Base-by-base conservation (phyloP, 352 stramenopile species). In the Poterioochromonas sp. region DNA sequence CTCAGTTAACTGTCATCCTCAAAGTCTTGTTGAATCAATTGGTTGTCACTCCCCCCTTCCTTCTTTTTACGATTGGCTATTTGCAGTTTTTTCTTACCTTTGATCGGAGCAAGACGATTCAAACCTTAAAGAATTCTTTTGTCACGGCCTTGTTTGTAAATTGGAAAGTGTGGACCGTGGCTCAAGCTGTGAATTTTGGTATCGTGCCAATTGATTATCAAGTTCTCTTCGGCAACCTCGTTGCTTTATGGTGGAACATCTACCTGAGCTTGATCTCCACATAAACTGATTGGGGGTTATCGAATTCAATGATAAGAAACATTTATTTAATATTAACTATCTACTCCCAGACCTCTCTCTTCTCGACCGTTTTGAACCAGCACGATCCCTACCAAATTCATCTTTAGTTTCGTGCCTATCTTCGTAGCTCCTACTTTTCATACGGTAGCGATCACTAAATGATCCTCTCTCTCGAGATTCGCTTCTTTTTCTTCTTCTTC, bases 161-260 rank as follows among this genome's bases (percentile, higher is more conserved):
- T 69, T 84, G 80, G 80, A 54, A 70, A 12, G 80, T 83, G 34
- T 84, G 81, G 81, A 84, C 78, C 2, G 80, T 80, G 35, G 81
- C 81, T n/a, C 81, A 84, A 44, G 40, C 81, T 0, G 79, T 82
- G 5, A 84, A 84, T 77, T 84, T 84, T 73, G 41, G 69, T 32
- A 76, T 79, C 47, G 80, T 84, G 0, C 80, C 81, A 0, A 29
- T 74, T 0, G 74, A 78, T 1, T 84, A 84, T 44, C 81, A 79
- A 44, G 79, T 83, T 0, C 77, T 84, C 8, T 81, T 84, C 40
- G 80, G 77, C 12, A 84, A 84, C 34, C 1, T 76, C 12, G 81
- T 83, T 39, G 79, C 80, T 8, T 54, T 82, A 29, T 68, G 78
- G 34, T 84, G 81, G 81, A 84, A 79, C 32, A 43, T 83, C 15